phyloP scores from a whole-genome alignment of 1,284 basidiomycete species.

The Trametes sp. region DNA sequence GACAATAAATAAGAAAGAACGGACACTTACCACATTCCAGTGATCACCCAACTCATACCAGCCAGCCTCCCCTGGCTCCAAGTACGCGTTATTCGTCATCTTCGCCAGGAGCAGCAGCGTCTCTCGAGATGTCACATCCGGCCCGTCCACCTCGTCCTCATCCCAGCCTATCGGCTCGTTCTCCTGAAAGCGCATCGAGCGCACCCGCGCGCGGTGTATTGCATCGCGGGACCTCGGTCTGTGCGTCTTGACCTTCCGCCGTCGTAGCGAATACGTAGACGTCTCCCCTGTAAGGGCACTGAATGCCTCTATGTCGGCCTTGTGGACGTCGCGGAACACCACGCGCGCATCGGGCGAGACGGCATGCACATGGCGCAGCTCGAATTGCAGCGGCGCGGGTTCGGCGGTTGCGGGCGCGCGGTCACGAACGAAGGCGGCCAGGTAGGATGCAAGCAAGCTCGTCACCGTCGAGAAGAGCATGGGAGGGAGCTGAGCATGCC shows the following conservation, averaged over 20 bases:
- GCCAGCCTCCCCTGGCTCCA: conserved; percentile 59
- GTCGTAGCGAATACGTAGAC: conserved; percentile 46
- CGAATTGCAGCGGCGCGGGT: conserved; percentile 53
- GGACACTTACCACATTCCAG: conserved; percentile 67
- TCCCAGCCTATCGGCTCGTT: conserved; percentile 63
- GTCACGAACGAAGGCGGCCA: conserved; percentile 24
- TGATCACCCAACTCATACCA: conserved; percentile 82
- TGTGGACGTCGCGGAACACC: conserved; percentile 63
- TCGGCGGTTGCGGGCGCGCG: conserved; percentile 8
- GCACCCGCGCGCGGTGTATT: conserved; percentile 55
- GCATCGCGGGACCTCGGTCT: conserved; percentile 61
- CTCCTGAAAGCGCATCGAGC: conserved; percentile 58
- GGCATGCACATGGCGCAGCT: conserved; percentile 74
- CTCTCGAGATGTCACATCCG: conserved; percentile 80
- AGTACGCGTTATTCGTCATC: conserved; percentile 95
- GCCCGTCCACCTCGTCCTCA: conserved; percentile 64
- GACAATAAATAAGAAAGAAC: not conserved
- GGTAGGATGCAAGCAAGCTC: conserved; percentile 31
- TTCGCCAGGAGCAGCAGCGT: conserved; percentile 88
- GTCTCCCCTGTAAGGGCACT: not conserved
- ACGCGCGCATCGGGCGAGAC: conserved; percentile 61
- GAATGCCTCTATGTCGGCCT: conserved; percentile 28
- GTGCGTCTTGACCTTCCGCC: conserved; percentile 50
- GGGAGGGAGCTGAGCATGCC: conserved; percentile 25
- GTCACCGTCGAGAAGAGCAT: conserved; percentile 40